phyloP scores from a whole-genome alignment of 2,329 filamentous ascomycete genomes.

The Apiospora aurea region DNA sequence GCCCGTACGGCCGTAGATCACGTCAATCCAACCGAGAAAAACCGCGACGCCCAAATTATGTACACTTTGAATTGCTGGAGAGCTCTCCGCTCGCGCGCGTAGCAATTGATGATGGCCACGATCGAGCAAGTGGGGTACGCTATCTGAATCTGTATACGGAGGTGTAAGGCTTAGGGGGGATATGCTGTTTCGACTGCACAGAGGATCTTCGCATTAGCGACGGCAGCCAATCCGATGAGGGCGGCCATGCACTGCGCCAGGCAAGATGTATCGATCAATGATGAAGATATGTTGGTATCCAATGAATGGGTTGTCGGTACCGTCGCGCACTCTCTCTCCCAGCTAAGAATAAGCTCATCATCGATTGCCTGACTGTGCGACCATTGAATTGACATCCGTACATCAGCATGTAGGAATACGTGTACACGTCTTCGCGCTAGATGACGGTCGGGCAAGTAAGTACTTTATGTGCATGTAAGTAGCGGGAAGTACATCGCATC shows the following conservation, averaged over 20 bases:
- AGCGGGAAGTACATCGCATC: background rate
- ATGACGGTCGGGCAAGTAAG: background rate
- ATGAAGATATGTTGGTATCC: no score
- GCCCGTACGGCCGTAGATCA: conserved; percentile 20
- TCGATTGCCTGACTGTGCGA: conserved; percentile 2
- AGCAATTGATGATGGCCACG: background rate
- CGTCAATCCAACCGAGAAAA: conserved; percentile 8
- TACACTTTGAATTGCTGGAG: background rate
- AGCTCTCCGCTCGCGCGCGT: background rate
- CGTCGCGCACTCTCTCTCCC: background rate
- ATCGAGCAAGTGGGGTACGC: background rate
- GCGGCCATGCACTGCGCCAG: background rate
- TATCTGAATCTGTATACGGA: background rate
- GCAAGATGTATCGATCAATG: background rate
- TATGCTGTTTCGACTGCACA: conserved; percentile 12
- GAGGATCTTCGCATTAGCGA: background rate
- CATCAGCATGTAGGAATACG: conserved; percentile 10
- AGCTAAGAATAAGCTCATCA: conserved; percentile 19
- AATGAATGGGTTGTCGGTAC: background rate
- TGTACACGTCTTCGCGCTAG: background rate
- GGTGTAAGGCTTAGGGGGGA: background rate
- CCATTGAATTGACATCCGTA: background rate
- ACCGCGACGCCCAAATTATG: conserved; percentile 5
- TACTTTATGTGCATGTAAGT: background rate
- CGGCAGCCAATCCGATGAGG: conserved; percentile 5